Base-by-base conservation (phyloP, 1,139 yeast genomes). In the Scheffersomyces segobiensis region DNA sequence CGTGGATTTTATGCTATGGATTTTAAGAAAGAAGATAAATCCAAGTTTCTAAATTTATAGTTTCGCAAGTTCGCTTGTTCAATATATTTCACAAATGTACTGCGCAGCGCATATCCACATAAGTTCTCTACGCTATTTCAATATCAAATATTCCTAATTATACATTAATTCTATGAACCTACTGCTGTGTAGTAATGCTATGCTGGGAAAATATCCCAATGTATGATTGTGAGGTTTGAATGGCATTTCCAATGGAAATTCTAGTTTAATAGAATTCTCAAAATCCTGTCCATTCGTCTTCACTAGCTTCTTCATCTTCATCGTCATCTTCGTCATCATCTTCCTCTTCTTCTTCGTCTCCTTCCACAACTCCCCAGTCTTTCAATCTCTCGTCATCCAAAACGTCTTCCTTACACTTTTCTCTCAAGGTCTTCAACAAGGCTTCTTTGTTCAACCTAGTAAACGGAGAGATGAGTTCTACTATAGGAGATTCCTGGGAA, bases 361-460 rank as follows among this genome's bases (percentile, higher is more conserved):
- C 67, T 55, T 79, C 77, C 10, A 73, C 72, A 4, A 87, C 79
- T 7, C 87, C 89, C 97, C 97, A 91, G 50, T 78, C 78, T 48
- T 72, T 72, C 59, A 92, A 79, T 67, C 96, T 81, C 48, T 77
- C 74, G 70, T 93, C 97, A 1, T 77, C 77, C 57, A 91, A 75
- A 0, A 93, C 82, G 52, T 91, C 96, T 52, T 83, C 86, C 63
- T 77, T 80, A 60, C 89, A 87, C 66, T 86, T 87, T 58, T 81
- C 79, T 70, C 92, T 85, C 60, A 93, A 76, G 1, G 91, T 84
- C 74, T 89, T 91, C 67, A 85, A 80, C 48, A 79, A 75, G 14
- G 88, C 82, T 22, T 77, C 73, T 49, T 78, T 76, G 52, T 80
- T 77, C 58, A 93, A 77, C 5, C 73, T 77, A 52, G 76, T 76